Evolutionary conservation across 1,139 yeast genomes (phyloP).

Genomic region (Kurtzmaniella quercitrusa): DNA sequence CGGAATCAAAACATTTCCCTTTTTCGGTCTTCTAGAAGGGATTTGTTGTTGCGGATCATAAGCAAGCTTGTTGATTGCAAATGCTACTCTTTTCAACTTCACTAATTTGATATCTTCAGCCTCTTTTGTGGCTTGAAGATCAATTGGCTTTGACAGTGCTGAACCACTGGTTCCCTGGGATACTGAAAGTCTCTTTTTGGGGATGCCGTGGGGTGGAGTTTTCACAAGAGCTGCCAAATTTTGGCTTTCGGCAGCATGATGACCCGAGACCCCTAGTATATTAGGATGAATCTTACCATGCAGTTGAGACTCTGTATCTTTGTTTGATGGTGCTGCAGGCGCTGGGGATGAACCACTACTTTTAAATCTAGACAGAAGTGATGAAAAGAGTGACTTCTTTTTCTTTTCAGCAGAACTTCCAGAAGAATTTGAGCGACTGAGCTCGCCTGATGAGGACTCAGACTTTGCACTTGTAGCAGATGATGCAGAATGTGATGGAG

Average conservation of each 20-base stretch:
- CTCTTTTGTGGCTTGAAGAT: constrained; percentile 3
- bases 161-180: constrained; percentile 5
- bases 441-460: constrained; percentile 2
- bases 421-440: constrained; percentile 22
- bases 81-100: constrained; percentile 63
- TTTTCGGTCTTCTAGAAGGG: constrained; percentile 79
- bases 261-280: constrained; percentile 15
- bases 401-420: constrained; percentile 16
- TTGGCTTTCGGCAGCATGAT: constrained; percentile 12
- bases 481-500: not conserved
- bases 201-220: constrained; percentile 14
- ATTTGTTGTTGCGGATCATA: constrained; percentile 94
- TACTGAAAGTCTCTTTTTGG: constrained; percentile 10
- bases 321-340: constrained; percentile 7
- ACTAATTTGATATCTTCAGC: constrained; percentile 11
- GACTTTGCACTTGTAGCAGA: not conserved
- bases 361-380: constrained; percentile 54
- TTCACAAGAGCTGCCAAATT: constrained; percentile 21
- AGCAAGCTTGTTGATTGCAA: constrained; percentile 64
- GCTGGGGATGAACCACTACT: constrained; percentile 8
- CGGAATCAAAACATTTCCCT: constrained; percentile 76
- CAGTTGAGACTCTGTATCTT: constrained; percentile 9
- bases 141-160: constrained; percentile 9
- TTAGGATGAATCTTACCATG: constrained; percentile 15
- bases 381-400: constrained; percentile 46